A percentile compares a stretch with the other conserved stretches of the same genome.
phyloP scores from a whole-genome alignment of 257 asterid genomes.

The Coffea canephora region DNA sequence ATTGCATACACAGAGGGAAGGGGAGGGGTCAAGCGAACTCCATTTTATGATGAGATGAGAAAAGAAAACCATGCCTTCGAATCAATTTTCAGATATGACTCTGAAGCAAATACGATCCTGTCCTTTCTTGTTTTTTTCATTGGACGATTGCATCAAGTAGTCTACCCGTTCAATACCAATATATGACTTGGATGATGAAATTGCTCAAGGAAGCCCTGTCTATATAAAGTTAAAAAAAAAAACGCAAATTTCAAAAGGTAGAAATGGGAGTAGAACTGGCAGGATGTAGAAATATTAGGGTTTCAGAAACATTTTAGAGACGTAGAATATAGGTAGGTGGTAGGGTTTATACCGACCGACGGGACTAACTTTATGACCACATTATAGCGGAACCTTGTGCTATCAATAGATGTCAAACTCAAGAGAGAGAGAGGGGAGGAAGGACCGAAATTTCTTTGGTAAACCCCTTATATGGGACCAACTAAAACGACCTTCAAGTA shows the following conservation, averaged over 20 bases:
- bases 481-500: conserved; percentile 21
- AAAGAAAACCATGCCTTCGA: too few species aligned
- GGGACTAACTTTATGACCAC: conserved; percentile 4
- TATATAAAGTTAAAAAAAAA: neutral
- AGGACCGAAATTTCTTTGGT: conserved; percentile 10
- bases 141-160: neutral
- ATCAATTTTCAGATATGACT: too few species aligned
- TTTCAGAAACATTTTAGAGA: neutral
- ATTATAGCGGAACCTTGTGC: conserved; percentile 11
- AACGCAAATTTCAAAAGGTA: neutral
- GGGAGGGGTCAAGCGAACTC: neutral
- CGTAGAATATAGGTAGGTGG: neutral
- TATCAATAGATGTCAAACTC: neutral
- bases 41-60: neutral
- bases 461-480: conserved; percentile 19
- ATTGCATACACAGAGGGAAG: neutral
- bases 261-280: neutral
- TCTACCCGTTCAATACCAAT: neutral
- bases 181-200: neutral
- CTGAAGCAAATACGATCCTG: neutral
- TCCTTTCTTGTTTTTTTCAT: neutral
- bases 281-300: neutral
- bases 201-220: neutral
- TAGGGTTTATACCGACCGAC: conserved; percentile 33
- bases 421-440: neutral